Evolutionary conservation across 2,329 filamentous ascomycete species (phyloP), one percentile per base, ranked within the genome.

Genomic region (Aureobasidium sp.): DNA sequence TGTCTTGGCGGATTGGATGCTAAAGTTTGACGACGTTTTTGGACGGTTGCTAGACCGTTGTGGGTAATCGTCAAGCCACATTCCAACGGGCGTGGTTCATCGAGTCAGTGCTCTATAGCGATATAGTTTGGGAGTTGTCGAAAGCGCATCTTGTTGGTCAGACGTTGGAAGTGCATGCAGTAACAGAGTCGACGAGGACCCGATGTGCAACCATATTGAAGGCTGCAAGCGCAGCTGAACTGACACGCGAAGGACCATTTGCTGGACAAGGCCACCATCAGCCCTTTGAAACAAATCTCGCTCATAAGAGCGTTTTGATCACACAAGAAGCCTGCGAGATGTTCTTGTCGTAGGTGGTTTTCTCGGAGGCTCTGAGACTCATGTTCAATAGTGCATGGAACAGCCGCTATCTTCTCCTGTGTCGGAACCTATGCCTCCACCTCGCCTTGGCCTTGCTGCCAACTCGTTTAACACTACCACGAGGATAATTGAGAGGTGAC

Each of bases 401-500:
- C 4, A 27, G 37, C 39, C 21, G 21, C 42, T 45, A 58, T 34
- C 32, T 47, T 25, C 10, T 42, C 25, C 41, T 58, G 42, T 42
- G 42, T 37, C 29, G 27, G 27, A 61, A 37, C n/a, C 61, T 41
- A 34, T 54, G 58, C 44, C 41, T 42, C 49, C 61, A 57, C 53
- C 55, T 48, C 27, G n/a, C 14, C 39, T 61, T 61, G 37, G 37
- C n/a, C 41, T 64, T 64, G 67, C 44, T 68, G 64, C 57, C 66
- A 59, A 36, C 66, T 67, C 60, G 68, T 64, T 29, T 66, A 53
- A 61, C 65, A 62, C 60, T 69, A 64, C 59, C 63, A 16, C 77
- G 66, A 27, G 68, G 77, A 66, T 82, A 82, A 65, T 81, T 82
- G 21, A 82, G 74, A 0, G 79, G 80, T 47, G 74, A 77, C 66